Conservation (phyloP, 495 filamentous ascomycete genomes). For the Hypomontagnella submonticulosa region DNA sequence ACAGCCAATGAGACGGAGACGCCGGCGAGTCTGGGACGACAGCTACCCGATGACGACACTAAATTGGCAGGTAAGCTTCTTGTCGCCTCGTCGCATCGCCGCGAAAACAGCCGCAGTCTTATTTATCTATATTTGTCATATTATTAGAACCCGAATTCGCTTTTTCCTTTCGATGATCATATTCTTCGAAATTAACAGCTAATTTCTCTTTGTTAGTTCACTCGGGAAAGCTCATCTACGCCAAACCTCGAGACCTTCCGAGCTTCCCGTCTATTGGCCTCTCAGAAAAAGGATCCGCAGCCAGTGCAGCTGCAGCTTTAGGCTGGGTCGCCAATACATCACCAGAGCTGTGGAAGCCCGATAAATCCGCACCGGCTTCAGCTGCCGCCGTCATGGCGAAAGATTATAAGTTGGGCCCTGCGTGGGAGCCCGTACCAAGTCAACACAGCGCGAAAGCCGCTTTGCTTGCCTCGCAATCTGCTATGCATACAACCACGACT, state of each 20-base stretch:
- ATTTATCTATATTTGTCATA: constrained; percentile 9
- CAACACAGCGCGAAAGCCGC: constrained; percentile 78
- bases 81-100: constrained; percentile 1
- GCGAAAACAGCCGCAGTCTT: neutral
- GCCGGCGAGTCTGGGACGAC: constrained; percentile 29
- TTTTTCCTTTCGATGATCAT: neutral
- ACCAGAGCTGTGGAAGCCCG: constrained; percentile 69
- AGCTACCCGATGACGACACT: constrained; percentile 43
- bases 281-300: constrained; percentile 69
- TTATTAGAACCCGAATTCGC: neutral
- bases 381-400: constrained; percentile 75
- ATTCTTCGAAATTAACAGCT: constrained; percentile 28
- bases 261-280: constrained; percentile 74
- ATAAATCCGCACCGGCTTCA: constrained; percentile 67
- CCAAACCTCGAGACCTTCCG: constrained; percentile 73
- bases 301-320: constrained; percentile 76
- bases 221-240: constrained; percentile 72
- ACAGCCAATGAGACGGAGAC: constrained; percentile 35
- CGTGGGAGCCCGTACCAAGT: constrained; percentile 65
- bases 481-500: constrained; percentile 60
- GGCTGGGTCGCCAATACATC: constrained; percentile 75
- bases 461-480: constrained; percentile 71
- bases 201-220: constrained; percentile 44
- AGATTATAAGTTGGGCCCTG: constrained; percentile 69
- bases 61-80: constrained; percentile 37